Conservation (phyloP, 306 rosid genomes). For the Vigna mungo region DNA sequence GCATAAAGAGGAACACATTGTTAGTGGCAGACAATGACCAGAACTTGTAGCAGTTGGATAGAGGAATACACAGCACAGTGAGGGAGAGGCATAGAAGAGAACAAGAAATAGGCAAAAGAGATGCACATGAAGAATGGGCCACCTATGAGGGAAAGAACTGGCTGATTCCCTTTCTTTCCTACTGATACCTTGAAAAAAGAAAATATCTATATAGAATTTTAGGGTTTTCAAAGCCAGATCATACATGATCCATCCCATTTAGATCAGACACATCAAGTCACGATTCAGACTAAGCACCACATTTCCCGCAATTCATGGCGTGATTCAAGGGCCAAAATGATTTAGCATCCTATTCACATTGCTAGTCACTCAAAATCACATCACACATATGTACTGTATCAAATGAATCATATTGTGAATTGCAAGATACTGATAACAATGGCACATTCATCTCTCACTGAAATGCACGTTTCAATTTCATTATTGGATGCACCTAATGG, state of each 20-base stretch:
- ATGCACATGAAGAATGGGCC: background rate
- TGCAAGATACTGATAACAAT: background rate
- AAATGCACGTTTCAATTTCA: constrained; percentile 25
- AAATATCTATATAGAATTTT: background rate
- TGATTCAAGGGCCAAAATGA: background rate
- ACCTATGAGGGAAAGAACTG: background rate
- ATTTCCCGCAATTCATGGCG: background rate
- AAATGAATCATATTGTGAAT: background rate
- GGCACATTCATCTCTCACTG: background rate
- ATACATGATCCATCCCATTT: background rate
- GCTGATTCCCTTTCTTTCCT: too few relatives aligned
- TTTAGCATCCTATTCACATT: background rate
- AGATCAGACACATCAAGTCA: background rate
- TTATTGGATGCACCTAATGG: background rate
- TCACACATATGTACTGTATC: too few relatives aligned
- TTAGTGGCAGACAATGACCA: constrained; percentile 8
- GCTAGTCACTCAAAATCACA: background rate
- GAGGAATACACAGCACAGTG: background rate
- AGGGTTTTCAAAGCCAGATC: background rate
- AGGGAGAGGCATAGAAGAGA: background rate
- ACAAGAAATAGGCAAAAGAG: background rate
- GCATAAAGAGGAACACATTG: background rate
- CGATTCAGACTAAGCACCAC: background rate
- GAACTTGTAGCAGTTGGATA: background rate
- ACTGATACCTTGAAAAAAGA: too few relatives aligned